A percentile compares a stretch with the other conserved stretches of the same genome.
These are phyloP conservation scores for Mrakia blollopis DNA, from an alignment of 768 basidiomycete species.

Conservation along the genomic window DNA sequence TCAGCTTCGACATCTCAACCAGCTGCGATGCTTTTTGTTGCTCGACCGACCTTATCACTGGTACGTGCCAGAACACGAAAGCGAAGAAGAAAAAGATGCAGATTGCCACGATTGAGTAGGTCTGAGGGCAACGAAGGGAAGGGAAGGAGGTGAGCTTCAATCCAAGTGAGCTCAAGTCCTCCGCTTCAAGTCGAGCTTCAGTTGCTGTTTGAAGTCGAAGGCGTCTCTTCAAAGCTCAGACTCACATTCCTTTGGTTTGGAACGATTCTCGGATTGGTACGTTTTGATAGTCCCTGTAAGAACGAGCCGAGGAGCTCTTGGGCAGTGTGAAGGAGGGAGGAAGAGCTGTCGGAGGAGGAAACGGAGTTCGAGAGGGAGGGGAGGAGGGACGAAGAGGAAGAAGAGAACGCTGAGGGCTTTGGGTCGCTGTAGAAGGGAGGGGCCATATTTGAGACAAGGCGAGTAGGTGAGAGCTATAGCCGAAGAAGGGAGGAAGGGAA, in stretches of 20 bases:
- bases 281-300: not conserved
- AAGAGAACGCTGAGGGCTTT: not conserved
- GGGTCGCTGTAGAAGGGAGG: not conserved
- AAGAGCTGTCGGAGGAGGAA: not conserved
- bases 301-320: not conserved
- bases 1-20: not conserved
- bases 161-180: not conserved
- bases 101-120: conserved; percentile 9
- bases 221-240: not conserved
- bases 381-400: not conserved
- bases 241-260: conserved; percentile 14
- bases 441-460: not conserved
- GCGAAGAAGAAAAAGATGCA: conserved; percentile 26
- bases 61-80: conserved; percentile 22
- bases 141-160: not conserved
- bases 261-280: conserved; percentile 9
- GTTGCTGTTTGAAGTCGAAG: not conserved
- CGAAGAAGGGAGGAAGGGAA: not conserved
- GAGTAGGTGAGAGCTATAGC: not conserved
- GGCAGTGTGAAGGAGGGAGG: not conserved
- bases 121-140: not conserved
- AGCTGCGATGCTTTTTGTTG: not conserved
- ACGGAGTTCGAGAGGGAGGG: not conserved
- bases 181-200: not conserved
- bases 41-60: not conserved